These are phyloP conservation scores for Penicillium sumatraense DNA, from an alignment of 2,329 filamentous ascomycete genomes.

Conservation along the genomic window DNA sequence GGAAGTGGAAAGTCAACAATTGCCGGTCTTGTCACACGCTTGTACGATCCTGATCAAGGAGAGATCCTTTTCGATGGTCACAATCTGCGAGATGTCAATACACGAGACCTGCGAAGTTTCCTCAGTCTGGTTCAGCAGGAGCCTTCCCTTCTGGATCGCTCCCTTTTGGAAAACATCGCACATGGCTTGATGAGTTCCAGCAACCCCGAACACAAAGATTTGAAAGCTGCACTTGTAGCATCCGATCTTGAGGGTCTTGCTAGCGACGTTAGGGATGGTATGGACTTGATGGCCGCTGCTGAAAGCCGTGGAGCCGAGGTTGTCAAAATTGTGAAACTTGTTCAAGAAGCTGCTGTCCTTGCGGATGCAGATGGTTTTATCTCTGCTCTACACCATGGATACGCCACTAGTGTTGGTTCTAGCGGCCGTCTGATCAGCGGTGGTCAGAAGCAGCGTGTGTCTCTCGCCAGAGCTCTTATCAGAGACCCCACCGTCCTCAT, in stretches of 20 bases:
- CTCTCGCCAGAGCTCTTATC: slow-evolving; percentile 77
- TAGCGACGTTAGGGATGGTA: slow-evolving; percentile 50
- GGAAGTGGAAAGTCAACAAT: slow-evolving; percentile 69
- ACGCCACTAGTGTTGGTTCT: slow-evolving; percentile 74
- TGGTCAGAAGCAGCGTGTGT: slow-evolving; percentile 79
- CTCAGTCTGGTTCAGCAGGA: slow-evolving; percentile 31
- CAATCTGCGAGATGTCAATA: slow-evolving; percentile 62
- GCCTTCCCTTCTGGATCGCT: slow-evolving; percentile 26
- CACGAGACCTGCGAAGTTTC: slow-evolving; percentile 38
- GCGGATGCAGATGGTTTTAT: slow-evolving; percentile 59
- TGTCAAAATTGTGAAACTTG: slow-evolving; percentile 55
- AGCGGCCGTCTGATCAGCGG: slow-evolving; percentile 74
- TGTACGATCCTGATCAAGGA: slow-evolving; percentile 70
- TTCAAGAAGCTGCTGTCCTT: slow-evolving; percentile 51
- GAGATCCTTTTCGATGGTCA: slow-evolving; percentile 66
- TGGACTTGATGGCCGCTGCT: slow-evolving; percentile 52
- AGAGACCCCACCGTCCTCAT: slow-evolving; percentile 73
- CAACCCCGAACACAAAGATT: slow-evolving; percentile 28
- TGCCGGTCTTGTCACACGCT: slow-evolving; percentile 61
- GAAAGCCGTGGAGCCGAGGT: slow-evolving; percentile 50
- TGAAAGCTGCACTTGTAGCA: slow-evolving; percentile 49
- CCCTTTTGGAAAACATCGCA: slow-evolving; percentile 38
- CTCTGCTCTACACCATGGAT: slow-evolving; percentile 51
- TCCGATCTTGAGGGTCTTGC: slow-evolving; percentile 54
- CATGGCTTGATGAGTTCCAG: slow-evolving; percentile 48